Evolutionary conservation across 2,329 filamentous ascomycete species (phyloP).

Genomic region (Stemphylium vesicarium): DNA sequence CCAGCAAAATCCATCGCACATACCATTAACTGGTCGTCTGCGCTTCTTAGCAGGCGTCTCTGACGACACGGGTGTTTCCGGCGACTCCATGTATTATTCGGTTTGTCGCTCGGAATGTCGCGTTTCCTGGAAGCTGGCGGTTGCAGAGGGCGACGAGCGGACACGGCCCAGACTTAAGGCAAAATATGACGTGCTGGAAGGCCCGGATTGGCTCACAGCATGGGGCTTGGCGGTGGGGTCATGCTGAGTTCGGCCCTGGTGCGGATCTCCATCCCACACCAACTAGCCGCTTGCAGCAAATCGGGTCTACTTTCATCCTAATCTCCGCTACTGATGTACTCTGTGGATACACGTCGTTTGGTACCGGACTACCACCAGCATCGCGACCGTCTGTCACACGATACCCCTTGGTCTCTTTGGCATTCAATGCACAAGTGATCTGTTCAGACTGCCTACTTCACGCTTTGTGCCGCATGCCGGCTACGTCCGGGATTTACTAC

Average conservation of each 20-base stretch:
- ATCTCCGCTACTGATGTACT: neutral
- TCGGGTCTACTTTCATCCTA: neutral
- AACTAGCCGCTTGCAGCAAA: neutral
- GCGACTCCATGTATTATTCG: slow-evolving; percentile 18
- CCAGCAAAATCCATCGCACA: neutral
- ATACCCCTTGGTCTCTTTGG: neutral
- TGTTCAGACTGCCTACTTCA: neutral
- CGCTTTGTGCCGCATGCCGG: neutral
- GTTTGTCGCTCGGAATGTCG: slow-evolving; percentile 21
- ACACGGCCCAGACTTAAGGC: slow-evolving; percentile 18
- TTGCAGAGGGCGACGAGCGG: slow-evolving; percentile 14
- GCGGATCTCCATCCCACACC: neutral
- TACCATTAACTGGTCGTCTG: slow-evolving; percentile 37
- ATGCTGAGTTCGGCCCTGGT: slow-evolving; percentile 3
- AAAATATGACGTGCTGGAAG: slow-evolving; percentile 19
- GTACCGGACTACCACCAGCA: neutral
- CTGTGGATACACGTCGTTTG: neutral
- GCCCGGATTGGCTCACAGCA: slow-evolving; percentile 13
- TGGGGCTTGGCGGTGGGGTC: slow-evolving; percentile 7
- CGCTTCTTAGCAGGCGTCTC: slow-evolving; percentile 29
- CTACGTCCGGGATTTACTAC: neutral
- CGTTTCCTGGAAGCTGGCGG: slow-evolving; percentile 8
- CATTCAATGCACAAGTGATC: neutral
- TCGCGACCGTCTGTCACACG: neutral
- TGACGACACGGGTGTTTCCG: slow-evolving; percentile 14